Evolutionary conservation across 164 flowering plant species (phyloP).

Genomic region (Magnolia officinalis): DNA sequence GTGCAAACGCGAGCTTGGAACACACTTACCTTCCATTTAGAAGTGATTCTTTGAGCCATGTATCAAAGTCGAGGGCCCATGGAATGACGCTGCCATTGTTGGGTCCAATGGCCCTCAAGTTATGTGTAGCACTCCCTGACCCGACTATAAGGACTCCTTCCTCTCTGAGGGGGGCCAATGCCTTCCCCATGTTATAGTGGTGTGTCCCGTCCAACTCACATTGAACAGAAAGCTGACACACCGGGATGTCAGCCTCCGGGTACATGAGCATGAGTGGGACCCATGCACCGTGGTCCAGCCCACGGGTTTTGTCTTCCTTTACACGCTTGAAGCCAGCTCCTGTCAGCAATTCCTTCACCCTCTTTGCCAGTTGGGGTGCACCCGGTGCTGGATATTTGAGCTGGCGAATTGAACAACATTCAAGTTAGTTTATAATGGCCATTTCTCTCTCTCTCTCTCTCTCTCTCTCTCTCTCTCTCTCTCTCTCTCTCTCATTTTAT

Average conservation of each 20-base stretch:
- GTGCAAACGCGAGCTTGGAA: neutral
- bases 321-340: conserved; percentile 44
- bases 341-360: conserved; percentile 58
- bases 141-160: conserved; percentile 85
- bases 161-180: conserved; percentile 67
- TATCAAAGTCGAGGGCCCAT: conserved; percentile 75
- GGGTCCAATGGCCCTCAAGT: conserved; percentile 35
- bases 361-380: conserved; percentile 55
- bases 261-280: conserved; percentile 85
- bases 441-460: no score
- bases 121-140: conserved; percentile 81
- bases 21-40: conserved; percentile 53
- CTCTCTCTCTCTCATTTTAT: no score
- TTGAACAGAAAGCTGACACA: conserved; percentile 79
- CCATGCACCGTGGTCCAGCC: conserved; percentile 97
- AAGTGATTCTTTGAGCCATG: conserved; percentile 74
- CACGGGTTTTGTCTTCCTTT: conserved; percentile 58
- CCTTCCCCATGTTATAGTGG: conserved; percentile 79
- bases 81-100: conserved; percentile 20
- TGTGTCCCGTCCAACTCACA: conserved; percentile 43
- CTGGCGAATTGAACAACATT: conserved; percentile 19
- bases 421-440: neutral
- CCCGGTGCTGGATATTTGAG: conserved; percentile 88
- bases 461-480: no score
- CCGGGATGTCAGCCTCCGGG: conserved; percentile 78